A percentile compares a stretch with the other conserved stretches of the same genome.
Evolutionary conservation across 345 rosid species (phyloP).

Genomic region (Zanthoxylum bungeanum): DNA sequence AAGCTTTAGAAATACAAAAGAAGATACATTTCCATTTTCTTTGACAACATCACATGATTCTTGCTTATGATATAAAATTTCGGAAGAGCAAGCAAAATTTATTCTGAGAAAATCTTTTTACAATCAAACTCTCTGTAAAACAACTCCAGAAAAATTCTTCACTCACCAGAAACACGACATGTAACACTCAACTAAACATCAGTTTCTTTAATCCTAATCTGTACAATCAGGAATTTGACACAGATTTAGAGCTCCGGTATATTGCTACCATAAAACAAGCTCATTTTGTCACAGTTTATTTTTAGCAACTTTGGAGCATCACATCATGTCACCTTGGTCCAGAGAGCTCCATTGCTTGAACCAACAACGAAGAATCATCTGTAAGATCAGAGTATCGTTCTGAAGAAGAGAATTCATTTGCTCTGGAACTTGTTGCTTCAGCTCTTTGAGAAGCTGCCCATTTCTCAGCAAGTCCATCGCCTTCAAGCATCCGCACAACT

Average conservation of each 20-base stretch:
- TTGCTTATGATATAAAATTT: background rate
- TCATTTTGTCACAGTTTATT: constrained; percentile 12
- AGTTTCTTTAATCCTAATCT: constrained; percentile 24
- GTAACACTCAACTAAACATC: constrained; percentile 28
- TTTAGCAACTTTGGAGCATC: background rate
- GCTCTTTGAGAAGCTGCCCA: constrained; percentile 96
- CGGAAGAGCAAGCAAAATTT: constrained; percentile 9
- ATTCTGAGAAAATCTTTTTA: constrained; percentile 10
- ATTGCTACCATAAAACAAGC: constrained; percentile 28
- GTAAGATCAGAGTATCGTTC: constrained; percentile 87
- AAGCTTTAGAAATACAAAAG: background rate
- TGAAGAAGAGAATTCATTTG: constrained; percentile 68
- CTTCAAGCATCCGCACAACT: constrained; percentile 94
- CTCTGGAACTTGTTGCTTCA: constrained; percentile 52
- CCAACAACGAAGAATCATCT: constrained; percentile 72
- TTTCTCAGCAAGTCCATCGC: constrained; percentile 92
- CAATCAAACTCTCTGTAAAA: constrained; percentile 15
- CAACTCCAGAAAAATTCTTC: constrained; percentile 17
- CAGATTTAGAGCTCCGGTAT: constrained; percentile 20
- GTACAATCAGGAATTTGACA: constrained; percentile 33
- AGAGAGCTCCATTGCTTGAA: constrained; percentile 91
- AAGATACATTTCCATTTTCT: background rate
- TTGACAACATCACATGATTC: background rate
- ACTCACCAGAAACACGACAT: constrained; percentile 17
- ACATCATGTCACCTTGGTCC: constrained; percentile 81